Evolutionary conservation across 129 eudicot species (phyloP), one percentile per base, ranked within the genome.

Genomic region (Glebionis coronaria): DNA sequence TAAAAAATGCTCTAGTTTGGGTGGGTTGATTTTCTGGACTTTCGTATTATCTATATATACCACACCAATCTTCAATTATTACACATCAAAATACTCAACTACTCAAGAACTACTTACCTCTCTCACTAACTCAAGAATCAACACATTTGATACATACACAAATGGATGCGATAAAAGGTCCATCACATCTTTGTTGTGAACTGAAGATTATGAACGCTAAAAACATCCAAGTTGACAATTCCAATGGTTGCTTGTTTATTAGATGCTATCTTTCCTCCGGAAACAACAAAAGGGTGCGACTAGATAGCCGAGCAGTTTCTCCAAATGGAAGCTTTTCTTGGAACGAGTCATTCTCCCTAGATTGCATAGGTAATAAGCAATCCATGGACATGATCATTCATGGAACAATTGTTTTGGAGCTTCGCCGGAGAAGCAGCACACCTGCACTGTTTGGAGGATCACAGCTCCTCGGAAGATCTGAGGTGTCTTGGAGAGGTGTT

Each of bases 201-300:
- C 11, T 90, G 15, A 79, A 59, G 58, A 73, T 90, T 27, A 59
- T 82, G 63, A 84, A 74, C 63, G 97, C 97, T 5, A 86, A 79
- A 80, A 83, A 90, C 71, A 63, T 75, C 1, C 63, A 79, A 29
- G 42, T 68, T 4, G 63, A 45, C 46, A 67, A 79, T 29, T 70
- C 82, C 11, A 46, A 38, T 2, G 78, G 82, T 0, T 13, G 63
- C 50, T 52, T 90, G 60, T 90, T 86, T 61, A 80, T 90, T 1
- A 79, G 97, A 70, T 86, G 97, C 59, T 83, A 83, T 68, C 77
- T 90, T 49, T 62, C 86, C 2, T 75, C 86, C 8, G 94, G 86
- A 78, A 77, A 82, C 71, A 80, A 83, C 72, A 77, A 76, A 67
- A 83, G 81, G 72, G 75, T 90, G 3, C 74, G 69, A 28, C 14